Conservation (phyloP, 1,139 yeast genomes). For the Hansenula anomala region DNA sequence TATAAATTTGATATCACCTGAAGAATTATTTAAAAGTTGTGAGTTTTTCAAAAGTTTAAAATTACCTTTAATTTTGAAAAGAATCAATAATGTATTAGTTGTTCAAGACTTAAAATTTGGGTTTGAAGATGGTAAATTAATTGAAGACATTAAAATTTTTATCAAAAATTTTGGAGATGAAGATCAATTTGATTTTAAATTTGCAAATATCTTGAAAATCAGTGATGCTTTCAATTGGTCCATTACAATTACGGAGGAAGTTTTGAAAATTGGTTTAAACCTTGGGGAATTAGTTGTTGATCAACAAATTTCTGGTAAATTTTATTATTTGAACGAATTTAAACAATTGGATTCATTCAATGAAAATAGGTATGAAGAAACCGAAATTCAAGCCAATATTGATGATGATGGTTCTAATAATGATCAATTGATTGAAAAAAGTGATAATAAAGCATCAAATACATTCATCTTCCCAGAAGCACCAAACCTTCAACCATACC, state of each 20-base stretch:
- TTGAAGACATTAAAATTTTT: constrained; percentile 29
- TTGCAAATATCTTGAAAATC: constrained; percentile 20
- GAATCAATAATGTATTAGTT: constrained; percentile 37
- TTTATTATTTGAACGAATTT: constrained; percentile 29
- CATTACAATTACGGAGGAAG: constrained; percentile 62
- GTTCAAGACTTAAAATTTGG: constrained; percentile 33
- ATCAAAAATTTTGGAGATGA: constrained; percentile 21
- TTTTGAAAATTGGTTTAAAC: constrained; percentile 55
- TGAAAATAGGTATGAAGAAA: not conserved
- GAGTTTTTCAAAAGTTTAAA: constrained; percentile 38
- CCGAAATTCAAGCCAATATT: not conserved
- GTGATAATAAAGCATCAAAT: not conserved
- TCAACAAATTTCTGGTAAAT: constrained; percentile 56
- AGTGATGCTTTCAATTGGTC: constrained; percentile 59
- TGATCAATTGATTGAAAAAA: not conserved
- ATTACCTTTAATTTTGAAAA: constrained; percentile 40
- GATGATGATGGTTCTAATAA: not conserved
- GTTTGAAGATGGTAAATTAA: constrained; percentile 20
- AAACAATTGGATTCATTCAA: not conserved
- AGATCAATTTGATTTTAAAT: constrained; percentile 25
- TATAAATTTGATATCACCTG: constrained; percentile 53
- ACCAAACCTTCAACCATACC: not conserved
- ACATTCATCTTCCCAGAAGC: not conserved
- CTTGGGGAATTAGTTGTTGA: constrained; percentile 61
- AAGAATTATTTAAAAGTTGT: constrained; percentile 50